Evolutionary conservation across 352 stramenopile species (phyloP).

Genomic region (Phytophthora sojae): DNA sequence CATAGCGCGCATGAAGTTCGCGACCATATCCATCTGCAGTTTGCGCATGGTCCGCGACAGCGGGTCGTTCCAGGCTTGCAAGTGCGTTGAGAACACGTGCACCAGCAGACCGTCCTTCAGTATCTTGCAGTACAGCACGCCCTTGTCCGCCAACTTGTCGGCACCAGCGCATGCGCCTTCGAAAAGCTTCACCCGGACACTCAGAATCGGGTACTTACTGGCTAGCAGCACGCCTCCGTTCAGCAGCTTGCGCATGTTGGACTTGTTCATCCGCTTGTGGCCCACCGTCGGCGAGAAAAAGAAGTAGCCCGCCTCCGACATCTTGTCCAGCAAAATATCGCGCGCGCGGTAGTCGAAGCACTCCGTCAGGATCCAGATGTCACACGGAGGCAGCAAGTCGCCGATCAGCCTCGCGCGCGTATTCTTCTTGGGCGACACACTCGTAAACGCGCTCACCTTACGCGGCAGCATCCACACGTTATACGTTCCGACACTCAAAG

Average conservation of each 20-base stretch:
- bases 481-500: slow-evolving; percentile 72
- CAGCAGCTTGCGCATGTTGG: slow-evolving; percentile 75
- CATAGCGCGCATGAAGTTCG: slow-evolving; percentile 60
- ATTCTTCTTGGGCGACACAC: slow-evolving; percentile 77
- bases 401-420: slow-evolving; percentile 76
- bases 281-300: slow-evolving; percentile 80
- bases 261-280: slow-evolving; percentile 68
- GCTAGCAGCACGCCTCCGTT: slow-evolving; percentile 77
- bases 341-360: slow-evolving; percentile 83
- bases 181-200: slow-evolving; percentile 77
- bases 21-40: slow-evolving; percentile 75
- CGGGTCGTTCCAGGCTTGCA: slow-evolving; percentile 81
- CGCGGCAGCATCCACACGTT: slow-evolving; percentile 89
- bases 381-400: slow-evolving; percentile 68
- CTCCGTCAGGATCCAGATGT: slow-evolving; percentile 82
- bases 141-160: slow-evolving; percentile 80
- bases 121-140: slow-evolving; percentile 84
- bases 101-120: slow-evolving; percentile 75
- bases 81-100: slow-evolving; percentile 79
- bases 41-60: slow-evolving; percentile 61
- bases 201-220: slow-evolving; percentile 81
- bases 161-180: slow-evolving; percentile 64
- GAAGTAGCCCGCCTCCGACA: slow-evolving; percentile 70
- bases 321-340: slow-evolving; percentile 65
- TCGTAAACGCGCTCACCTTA: slow-evolving; percentile 79